Conservation (phyloP, 345 rosid species). For the Durio zibethinus region DNA sequence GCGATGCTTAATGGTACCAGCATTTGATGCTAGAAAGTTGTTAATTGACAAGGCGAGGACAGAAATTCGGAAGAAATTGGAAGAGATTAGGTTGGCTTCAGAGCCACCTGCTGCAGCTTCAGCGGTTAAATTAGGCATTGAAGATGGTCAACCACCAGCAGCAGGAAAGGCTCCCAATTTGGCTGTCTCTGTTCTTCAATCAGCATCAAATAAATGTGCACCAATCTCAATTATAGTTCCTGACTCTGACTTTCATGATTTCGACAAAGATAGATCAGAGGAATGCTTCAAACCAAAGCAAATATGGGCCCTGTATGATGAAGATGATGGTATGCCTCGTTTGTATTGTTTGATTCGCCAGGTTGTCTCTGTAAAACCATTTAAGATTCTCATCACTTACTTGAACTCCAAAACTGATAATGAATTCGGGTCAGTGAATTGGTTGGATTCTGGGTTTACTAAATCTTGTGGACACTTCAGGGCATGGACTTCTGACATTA, state of each 20-base stretch:
- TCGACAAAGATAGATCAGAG: slow-evolving; percentile 85
- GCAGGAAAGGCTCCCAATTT: slow-evolving; percentile 26
- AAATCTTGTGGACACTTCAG: slow-evolving; percentile 98
- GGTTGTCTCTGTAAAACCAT: slow-evolving; percentile 80
- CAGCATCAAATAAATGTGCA: slow-evolving; percentile 34
- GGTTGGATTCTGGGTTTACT: slow-evolving; percentile 78
- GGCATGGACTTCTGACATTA: slow-evolving; percentile 67
- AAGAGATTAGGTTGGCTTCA: slow-evolving; percentile 49
- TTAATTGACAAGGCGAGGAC: slow-evolving; percentile 72
- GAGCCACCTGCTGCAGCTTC: slow-evolving; percentile 37
- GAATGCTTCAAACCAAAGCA: slow-evolving; percentile 89
- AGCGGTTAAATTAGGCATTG: slow-evolving; percentile 8
- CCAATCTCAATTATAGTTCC: slow-evolving; percentile 77
- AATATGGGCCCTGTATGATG: slow-evolving; percentile 96
- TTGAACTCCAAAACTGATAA: slow-evolving; percentile 84
- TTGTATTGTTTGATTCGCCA: slow-evolving; percentile 78
- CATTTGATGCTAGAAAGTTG: slow-evolving; percentile 77
- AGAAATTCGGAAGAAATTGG: slow-evolving; percentile 59
- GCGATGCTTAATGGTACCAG: slow-evolving; percentile 56
- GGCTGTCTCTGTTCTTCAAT: slow-evolving; percentile 25
- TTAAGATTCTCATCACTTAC: slow-evolving; percentile 80
- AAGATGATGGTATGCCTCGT: slow-evolving; percentile 99
- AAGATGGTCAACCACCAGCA: slow-evolving; percentile 28
- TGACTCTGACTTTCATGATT: slow-evolving; percentile 95
- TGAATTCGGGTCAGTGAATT: slow-evolving; percentile 81